These are phyloP conservation scores for Speleostelium caveatum DNA, from an alignment of 78 protist genomes.

Conservation along the genomic window DNA sequence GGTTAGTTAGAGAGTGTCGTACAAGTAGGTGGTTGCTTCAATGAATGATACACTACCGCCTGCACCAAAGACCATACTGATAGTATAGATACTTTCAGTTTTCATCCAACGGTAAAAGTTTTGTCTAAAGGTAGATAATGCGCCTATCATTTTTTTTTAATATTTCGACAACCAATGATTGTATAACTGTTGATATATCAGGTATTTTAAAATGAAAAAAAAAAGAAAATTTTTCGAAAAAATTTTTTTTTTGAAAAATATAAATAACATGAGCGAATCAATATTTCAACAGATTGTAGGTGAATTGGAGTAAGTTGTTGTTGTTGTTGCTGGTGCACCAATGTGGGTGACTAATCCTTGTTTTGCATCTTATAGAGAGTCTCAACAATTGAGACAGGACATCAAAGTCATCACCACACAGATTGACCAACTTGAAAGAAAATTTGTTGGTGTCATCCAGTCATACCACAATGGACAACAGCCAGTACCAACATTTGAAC, in stretches of 20 bases:
- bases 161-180: background rate
- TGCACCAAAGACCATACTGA: background rate
- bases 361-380: no score
- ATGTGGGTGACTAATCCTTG: no score
- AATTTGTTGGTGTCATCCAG: slow-evolving; percentile 16
- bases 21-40: no score
- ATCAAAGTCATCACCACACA: slow-evolving; percentile 19
- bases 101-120: slow-evolving; percentile 2
- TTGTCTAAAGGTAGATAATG: background rate
- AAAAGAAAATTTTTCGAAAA: background rate
- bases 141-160: background rate
- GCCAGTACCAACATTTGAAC: background rate
- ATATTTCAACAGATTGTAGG: slow-evolving; percentile 15
- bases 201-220: background rate
- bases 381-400: slow-evolving; percentile 39
- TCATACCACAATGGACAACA: slow-evolving; percentile 11
- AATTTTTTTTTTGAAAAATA: background rate
- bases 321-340: no score
- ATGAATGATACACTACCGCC: background rate
- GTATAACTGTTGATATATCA: background rate
- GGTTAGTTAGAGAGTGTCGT: no score
- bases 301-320: slow-evolving; percentile 59
- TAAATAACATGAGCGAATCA: slow-evolving; percentile 13
- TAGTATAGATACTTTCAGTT: background rate
- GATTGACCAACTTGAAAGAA: slow-evolving; percentile 42